phyloP scores from a whole-genome alignment of 2,329 filamentous ascomycete genomes.

The Arachnopeziza araneosa region DNA sequence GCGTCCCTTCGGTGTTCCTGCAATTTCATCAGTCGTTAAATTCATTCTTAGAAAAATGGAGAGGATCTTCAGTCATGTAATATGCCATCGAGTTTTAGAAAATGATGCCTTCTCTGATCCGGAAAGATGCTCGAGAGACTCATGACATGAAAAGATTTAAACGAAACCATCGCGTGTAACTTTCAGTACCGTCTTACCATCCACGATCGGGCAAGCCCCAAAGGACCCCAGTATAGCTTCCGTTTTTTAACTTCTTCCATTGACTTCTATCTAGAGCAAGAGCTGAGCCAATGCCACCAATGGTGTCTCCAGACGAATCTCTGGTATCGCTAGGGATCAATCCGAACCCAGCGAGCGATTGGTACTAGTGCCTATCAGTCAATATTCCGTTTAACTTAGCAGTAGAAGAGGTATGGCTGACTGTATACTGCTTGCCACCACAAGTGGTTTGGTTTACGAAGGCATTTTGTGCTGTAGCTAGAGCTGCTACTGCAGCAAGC shows the following conservation, averaged over 20 bases:
- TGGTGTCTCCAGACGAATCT: slow-evolving; percentile 65
- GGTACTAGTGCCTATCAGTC: slow-evolving; percentile 37
- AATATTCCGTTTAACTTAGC: too few species aligned
- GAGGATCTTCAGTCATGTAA: too few species aligned
- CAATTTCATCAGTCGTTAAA: neutral
- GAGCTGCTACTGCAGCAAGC: too few species aligned
- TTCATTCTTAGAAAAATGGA: neutral
- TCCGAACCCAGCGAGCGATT: slow-evolving; percentile 62
- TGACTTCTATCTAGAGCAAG: slow-evolving; percentile 55
- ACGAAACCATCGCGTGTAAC: too few species aligned
- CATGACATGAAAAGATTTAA: too few species aligned
- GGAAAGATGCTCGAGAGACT: too few species aligned
- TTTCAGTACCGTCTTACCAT: slow-evolving; percentile 45
- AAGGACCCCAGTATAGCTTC: slow-evolving; percentile 52
- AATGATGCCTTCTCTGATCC: neutral
- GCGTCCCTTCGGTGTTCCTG: slow-evolving; percentile 64
- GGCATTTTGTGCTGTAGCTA: too few species aligned
- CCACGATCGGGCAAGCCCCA: slow-evolving; percentile 63
- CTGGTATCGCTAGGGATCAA: slow-evolving; percentile 49
- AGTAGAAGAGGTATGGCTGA: too few species aligned
- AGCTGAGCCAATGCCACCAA: slow-evolving; percentile 61
- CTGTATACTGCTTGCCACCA: too few species aligned
- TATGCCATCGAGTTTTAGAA: too few species aligned
- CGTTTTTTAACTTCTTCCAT: slow-evolving; percentile 49
- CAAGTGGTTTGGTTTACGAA: too few species aligned